These are phyloP conservation scores for Lasiosphaeria miniovina DNA, from an alignment of 495 filamentous ascomycete species.

Conservation along the genomic window DNA sequence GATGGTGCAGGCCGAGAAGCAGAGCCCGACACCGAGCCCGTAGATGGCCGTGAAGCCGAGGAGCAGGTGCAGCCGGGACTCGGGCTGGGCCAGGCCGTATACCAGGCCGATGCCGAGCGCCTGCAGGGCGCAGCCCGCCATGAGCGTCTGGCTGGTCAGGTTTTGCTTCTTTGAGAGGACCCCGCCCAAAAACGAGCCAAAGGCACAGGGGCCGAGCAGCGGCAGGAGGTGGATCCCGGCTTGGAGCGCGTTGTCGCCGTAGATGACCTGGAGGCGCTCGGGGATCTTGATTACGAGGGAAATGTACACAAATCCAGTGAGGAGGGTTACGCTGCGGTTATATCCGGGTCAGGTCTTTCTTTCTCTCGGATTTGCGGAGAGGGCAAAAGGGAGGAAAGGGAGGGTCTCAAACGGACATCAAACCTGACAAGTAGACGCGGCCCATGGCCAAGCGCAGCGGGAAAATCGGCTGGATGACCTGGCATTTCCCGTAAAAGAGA, in stretches of 20 bases:
- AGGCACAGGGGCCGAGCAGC: slow-evolving; percentile 48
- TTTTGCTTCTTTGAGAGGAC: slow-evolving; percentile 43
- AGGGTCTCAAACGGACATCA: slow-evolving; percentile 35
- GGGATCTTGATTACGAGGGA: slow-evolving; percentile 57
- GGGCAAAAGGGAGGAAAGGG: slow-evolving; percentile 25
- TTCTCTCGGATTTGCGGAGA: slow-evolving; percentile 27
- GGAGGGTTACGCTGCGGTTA: slow-evolving; percentile 40
- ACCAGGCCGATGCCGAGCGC: slow-evolving; percentile 51
- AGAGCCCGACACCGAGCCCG: slow-evolving; percentile 53
- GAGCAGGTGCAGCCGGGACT: slow-evolving; percentile 31
- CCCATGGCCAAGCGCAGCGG: slow-evolving; percentile 36
- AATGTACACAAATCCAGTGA: slow-evolving; percentile 57
- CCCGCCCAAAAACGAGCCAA: slow-evolving; percentile 51
- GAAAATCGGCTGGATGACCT: slow-evolving; percentile 40
- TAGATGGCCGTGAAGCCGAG: slow-evolving; percentile 55
- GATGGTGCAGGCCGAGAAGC: slow-evolving; percentile 49
- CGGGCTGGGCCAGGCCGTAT: slow-evolving; percentile 25
- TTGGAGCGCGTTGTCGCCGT: slow-evolving; percentile 43
- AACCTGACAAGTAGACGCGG: slow-evolving; percentile 37
- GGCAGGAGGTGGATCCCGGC: slow-evolving; percentile 60
- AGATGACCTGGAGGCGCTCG: slow-evolving; percentile 58
- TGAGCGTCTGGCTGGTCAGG: slow-evolving; percentile 49
- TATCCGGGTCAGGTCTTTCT: too few relatives aligned
- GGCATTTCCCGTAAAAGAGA: slow-evolving; percentile 27
- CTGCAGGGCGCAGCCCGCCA: slow-evolving; percentile 49